Conservation (phyloP, 2,329 filamentous ascomycete genomes). For the Dactylonectria macrodidyma region DNA sequence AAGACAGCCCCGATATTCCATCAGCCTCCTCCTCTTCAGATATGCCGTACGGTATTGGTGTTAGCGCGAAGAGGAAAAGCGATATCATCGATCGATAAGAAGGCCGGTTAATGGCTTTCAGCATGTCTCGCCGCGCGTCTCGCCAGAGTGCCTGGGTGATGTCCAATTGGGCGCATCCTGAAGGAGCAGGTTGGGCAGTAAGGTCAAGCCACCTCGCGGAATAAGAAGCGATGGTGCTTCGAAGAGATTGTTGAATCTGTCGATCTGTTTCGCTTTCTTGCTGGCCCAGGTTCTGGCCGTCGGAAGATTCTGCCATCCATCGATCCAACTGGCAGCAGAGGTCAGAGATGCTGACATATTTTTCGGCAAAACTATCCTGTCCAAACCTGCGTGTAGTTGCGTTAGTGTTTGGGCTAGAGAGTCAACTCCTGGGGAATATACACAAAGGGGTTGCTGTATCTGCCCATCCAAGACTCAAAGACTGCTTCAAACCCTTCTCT, state of each 20-base stretch:
- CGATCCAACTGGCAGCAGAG: slow-evolving; percentile 52
- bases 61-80: slow-evolving; percentile 57
- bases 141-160: slow-evolving; percentile 51
- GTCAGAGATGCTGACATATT: slow-evolving; percentile 50
- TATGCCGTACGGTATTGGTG: slow-evolving; percentile 57
- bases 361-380: slow-evolving; percentile 45
- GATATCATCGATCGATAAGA: slow-evolving; percentile 59
- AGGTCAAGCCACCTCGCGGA: slow-evolving; percentile 50
- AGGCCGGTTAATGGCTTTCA: slow-evolving; percentile 57
- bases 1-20: slow-evolving; percentile 57
- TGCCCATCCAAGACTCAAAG: slow-evolving; percentile 60
- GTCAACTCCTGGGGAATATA: slow-evolving; percentile 32
- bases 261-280: slow-evolving; percentile 40
- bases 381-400: slow-evolving; percentile 36
- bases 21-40: slow-evolving; percentile 58
- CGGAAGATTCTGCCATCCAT: slow-evolving; percentile 51
- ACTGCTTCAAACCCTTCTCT: slow-evolving; percentile 55
- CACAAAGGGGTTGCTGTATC: slow-evolving; percentile 59
- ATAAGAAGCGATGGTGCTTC: slow-evolving; percentile 48
- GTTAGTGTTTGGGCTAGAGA: background rate
- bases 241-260: slow-evolving; percentile 45
- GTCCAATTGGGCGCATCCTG: no score
- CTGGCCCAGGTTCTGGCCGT: background rate
- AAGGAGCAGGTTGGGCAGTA: slow-evolving; percentile 28
- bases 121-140: slow-evolving; percentile 54